These are phyloP conservation scores for Phlebiopsis flavidoalba DNA, from an alignment of 768 basidiomycete species.

Conservation along the genomic window DNA sequence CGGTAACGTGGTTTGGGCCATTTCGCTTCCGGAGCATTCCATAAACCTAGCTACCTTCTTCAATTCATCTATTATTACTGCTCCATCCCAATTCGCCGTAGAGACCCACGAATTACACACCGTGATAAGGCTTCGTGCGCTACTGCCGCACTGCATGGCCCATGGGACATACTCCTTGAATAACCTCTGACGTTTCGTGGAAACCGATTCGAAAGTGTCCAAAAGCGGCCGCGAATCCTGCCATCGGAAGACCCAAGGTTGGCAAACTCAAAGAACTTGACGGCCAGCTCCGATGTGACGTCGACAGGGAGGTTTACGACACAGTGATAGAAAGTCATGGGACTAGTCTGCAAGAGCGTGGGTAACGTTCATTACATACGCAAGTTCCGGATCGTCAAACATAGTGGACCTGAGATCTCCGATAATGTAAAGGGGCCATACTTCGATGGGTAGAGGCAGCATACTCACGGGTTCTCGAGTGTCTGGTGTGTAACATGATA, in stretches of 20 bases:
- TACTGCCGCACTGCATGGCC: constrained; percentile 82
- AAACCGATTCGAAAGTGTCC: constrained; percentile 70
- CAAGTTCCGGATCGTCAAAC: constrained; percentile 92
- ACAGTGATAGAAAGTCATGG: constrained; percentile 96
- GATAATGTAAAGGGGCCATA: neutral
- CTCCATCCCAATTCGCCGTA: constrained; percentile 94
- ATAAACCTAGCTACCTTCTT: constrained; percentile 81
- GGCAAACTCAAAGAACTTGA: constrained; percentile 92
- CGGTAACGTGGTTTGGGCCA: neutral
- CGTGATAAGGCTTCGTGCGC: constrained; percentile 71
- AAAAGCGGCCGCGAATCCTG: constrained; percentile 72
- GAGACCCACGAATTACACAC: no score
- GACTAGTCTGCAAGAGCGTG: no score
- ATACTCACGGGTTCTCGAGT: constrained; percentile 78
- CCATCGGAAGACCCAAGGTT: constrained; percentile 90
- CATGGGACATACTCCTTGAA: constrained; percentile 86
- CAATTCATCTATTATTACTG: constrained; percentile 76
- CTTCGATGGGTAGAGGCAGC: neutral
- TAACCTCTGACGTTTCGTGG: constrained; percentile 35
- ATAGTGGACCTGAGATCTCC: constrained; percentile 76
- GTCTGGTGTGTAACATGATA: constrained; percentile 88
- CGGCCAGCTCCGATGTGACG: constrained; percentile 85
- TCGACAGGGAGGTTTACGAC: constrained; percentile 85
- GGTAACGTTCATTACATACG: constrained; percentile 97
- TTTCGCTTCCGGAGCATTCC: constrained; percentile 61